A percentile compares a stretch with the other conserved stretches of the same genome.
Conservation (phyloP, 768 basidiomycete genomes). For the Epithele typhae region DNA sequence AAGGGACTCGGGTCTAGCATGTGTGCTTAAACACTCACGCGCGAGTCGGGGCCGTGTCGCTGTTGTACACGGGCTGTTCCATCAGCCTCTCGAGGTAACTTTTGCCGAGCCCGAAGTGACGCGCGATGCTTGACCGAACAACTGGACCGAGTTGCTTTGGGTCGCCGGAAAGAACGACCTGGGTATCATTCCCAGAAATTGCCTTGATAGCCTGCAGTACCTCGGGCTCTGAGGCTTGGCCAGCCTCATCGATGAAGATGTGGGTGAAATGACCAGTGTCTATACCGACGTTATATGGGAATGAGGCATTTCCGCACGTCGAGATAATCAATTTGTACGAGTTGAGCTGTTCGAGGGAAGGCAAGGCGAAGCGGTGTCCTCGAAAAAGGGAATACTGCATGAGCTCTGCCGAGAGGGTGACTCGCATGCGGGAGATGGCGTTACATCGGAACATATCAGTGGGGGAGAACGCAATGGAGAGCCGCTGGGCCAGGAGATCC, state of each 20-base stretch:
- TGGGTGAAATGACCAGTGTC: constrained; percentile 52
- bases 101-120: constrained; percentile 23
- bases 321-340: constrained; percentile 50
- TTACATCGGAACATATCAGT: constrained; percentile 50
- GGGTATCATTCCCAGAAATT: constrained; percentile 29
- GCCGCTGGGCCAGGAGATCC: constrained; percentile 29
- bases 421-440: constrained; percentile 38
- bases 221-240: constrained; percentile 59
- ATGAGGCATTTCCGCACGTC: constrained; percentile 52
- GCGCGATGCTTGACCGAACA: constrained; percentile 26
- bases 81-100: constrained; percentile 26
- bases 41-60: constrained; percentile 15
- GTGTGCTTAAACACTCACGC: constrained; percentile 24
- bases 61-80: constrained; percentile 25
- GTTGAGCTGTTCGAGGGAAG: constrained; percentile 33
- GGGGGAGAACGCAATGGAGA: constrained; percentile 15
- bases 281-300: constrained; percentile 45
- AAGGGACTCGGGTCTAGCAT: not conserved
- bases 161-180: constrained; percentile 35
- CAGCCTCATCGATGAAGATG: constrained; percentile 63
- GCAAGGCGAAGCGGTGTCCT: constrained; percentile 34
- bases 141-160: constrained; percentile 36
- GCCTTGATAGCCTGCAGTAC: constrained; percentile 40
- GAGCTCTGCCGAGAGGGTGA: constrained; percentile 34
- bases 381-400: constrained; percentile 30